phyloP scores from a whole-genome alignment of 805 yeast genomes.

The Peterozyma xylosa region DNA sequence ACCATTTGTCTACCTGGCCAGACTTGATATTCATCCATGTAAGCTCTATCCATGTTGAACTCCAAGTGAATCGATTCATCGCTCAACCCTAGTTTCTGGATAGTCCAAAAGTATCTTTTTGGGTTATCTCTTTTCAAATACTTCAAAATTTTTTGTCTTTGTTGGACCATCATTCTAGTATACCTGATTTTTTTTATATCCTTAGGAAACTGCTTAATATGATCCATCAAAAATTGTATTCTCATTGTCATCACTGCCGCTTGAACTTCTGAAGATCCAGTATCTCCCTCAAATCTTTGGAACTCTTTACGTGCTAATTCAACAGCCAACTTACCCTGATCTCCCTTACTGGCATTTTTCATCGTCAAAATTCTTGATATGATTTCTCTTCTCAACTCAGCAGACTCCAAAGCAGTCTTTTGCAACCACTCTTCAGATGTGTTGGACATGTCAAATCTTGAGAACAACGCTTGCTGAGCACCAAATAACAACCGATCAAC shows the following conservation, averaged over 20 bases:
- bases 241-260: conserved; percentile 84
- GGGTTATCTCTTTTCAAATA: conserved; percentile 80
- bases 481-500: conserved; percentile 74
- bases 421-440: conserved; percentile 13
- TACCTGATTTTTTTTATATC: conserved; percentile 65
- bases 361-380: conserved; percentile 65
- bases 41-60: conserved; percentile 72
- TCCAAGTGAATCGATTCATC: conserved; percentile 74
- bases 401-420: conserved; percentile 25
- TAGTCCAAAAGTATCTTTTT: conserved; percentile 75
- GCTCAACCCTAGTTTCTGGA: conserved; percentile 79
- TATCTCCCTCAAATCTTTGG: conserved; percentile 78
- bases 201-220: conserved; percentile 60
- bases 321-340: conserved; percentile 50
- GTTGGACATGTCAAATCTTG: conserved; percentile 16
- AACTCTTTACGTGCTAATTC: conserved; percentile 72
- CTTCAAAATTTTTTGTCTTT: conserved; percentile 75
- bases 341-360: conserved; percentile 59
- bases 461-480: conserved; percentile 56
- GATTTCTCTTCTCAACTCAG: conserved; percentile 58
- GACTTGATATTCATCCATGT: conserved; percentile 70
- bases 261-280: conserved; percentile 93
- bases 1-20: conserved; percentile 70
- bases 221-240: conserved; percentile 72
- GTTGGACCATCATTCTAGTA: conserved; percentile 79